Conservation (phyloP, 2,329 filamentous ascomycete species). For the Cytospora piceae region DNA sequence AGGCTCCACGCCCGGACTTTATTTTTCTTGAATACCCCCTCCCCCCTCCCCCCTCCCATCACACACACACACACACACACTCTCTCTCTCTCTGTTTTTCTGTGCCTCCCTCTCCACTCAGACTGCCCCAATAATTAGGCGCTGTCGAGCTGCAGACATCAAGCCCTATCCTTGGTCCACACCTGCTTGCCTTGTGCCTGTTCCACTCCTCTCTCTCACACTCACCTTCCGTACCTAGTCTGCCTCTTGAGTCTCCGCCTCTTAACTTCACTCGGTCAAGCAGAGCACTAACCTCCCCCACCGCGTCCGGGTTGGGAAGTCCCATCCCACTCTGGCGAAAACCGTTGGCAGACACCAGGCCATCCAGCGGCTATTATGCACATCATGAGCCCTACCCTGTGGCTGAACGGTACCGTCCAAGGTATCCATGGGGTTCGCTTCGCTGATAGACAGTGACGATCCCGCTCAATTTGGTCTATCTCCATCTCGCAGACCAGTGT, state of each 20-base stretch:
- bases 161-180: conserved; percentile 21
- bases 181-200: conserved; percentile 2
- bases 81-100: neutral
- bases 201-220: neutral
- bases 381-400: conserved; percentile 19
- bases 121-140: conserved; percentile 16
- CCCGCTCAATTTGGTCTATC: conserved; percentile 10
- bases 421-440: conserved; percentile 4
- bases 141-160: conserved; percentile 24
- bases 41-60: conserved; percentile 8
- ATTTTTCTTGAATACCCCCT: neutral
- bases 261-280: conserved; percentile 24
- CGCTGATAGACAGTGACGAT: conserved; percentile 9
- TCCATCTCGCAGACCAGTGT: conserved; percentile 11
- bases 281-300: conserved; percentile 1
- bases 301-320: conserved; percentile 10
- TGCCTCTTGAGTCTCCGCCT: conserved; percentile 13
- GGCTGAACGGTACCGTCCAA: conserved; percentile 12
- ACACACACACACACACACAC: conserved; percentile 4
- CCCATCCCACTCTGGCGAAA: conserved; percentile 11
- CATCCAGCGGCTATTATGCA: conserved; percentile 21
- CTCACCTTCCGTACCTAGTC: conserved; percentile 5
- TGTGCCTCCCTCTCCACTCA: conserved; percentile 15
- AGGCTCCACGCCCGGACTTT: conserved; percentile 7
- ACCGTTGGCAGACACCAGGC: conserved; percentile 8